Percentiles rank a stretch among this genome's conserved stretches.
Conservation (phyloP, 805 yeast genomes). For the Cyberlindnera maclurae region DNA sequence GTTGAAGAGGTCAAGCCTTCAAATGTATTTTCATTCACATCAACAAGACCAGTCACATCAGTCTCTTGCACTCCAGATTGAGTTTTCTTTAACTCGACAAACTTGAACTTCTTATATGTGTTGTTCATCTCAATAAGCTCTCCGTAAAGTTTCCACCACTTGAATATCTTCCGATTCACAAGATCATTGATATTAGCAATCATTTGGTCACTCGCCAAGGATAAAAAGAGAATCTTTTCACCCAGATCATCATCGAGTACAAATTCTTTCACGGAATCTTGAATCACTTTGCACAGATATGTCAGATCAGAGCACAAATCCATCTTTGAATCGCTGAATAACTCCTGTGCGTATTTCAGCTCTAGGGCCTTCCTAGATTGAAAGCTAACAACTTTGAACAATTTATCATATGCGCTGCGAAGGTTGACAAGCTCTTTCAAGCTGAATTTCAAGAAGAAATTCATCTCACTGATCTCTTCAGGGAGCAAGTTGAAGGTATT, state of each 20-base stretch:
- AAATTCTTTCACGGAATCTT: conserved; percentile 18
- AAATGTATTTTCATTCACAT: conserved; percentile 20
- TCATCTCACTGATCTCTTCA: conserved; percentile 38
- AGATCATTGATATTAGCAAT: conserved; percentile 26
- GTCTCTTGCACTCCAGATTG: background rate
- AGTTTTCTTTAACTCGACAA: conserved; percentile 12
- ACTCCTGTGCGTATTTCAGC: conserved; percentile 11
- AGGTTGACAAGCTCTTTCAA: conserved; percentile 33
- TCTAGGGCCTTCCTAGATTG: conserved; percentile 17
- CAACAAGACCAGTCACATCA: conserved; percentile 19
- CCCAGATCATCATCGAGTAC: conserved; percentile 14
- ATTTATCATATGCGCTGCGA: conserved; percentile 23
- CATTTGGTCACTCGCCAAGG: conserved; percentile 22
- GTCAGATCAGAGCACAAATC: conserved; percentile 14
- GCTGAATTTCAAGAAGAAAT: conserved; percentile 41
- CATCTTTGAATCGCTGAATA: conserved; percentile 5
- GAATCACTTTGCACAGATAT: conserved; percentile 9
- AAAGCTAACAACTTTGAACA: conserved; percentile 32
- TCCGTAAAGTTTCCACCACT: conserved; percentile 41
- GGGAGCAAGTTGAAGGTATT: conserved; percentile 21
- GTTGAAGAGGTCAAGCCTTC: conserved; percentile 18
- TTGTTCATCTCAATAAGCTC: conserved; percentile 32
- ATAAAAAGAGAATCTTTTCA: conserved; percentile 14
- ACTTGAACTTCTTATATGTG: conserved; percentile 24
- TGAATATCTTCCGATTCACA: conserved; percentile 27